These are phyloP conservation scores for Lupinus albus DNA, from an alignment of 306 rosid species.

Conservation along the genomic window DNA sequence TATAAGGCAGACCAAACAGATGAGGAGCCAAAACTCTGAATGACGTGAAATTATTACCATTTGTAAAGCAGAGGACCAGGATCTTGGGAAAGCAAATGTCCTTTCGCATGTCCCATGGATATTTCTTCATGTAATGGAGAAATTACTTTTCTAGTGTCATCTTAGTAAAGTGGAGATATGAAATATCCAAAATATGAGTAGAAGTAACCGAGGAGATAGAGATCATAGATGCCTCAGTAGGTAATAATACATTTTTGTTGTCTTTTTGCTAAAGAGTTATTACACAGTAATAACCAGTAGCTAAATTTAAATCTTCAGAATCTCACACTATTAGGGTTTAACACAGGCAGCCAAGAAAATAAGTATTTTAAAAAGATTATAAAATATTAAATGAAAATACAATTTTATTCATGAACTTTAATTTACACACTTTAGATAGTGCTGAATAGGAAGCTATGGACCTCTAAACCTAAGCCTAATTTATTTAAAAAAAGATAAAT, in stretches of 20 bases:
- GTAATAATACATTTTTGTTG: neutral
- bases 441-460: too few relatives aligned
- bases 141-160: conserved; percentile 20
- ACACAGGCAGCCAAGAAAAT: too few relatives aligned
- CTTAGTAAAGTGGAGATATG: conserved; percentile 21
- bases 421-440: too few relatives aligned
- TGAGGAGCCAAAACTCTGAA: conserved; percentile 16
- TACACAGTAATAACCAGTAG: neutral
- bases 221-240: conserved; percentile 3
- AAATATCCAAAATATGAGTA: conserved; percentile 16
- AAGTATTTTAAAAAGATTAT: too few relatives aligned
- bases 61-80: neutral
- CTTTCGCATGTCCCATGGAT: neutral
- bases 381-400: too few relatives aligned
- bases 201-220: neutral
- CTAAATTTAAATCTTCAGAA: neutral
- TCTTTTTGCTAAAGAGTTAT: neutral
- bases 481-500: too few relatives aligned
- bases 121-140: neutral
- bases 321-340: too few relatives aligned
- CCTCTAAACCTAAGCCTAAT: too few relatives aligned
- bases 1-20: conserved; percentile 6
- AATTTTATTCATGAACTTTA: too few relatives aligned
- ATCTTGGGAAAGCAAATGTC: neutral
- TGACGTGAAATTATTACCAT: conserved; percentile 3